phyloP scores from a whole-genome alignment of 257 asterid species.

The Schizonepeta tenuifolia region DNA sequence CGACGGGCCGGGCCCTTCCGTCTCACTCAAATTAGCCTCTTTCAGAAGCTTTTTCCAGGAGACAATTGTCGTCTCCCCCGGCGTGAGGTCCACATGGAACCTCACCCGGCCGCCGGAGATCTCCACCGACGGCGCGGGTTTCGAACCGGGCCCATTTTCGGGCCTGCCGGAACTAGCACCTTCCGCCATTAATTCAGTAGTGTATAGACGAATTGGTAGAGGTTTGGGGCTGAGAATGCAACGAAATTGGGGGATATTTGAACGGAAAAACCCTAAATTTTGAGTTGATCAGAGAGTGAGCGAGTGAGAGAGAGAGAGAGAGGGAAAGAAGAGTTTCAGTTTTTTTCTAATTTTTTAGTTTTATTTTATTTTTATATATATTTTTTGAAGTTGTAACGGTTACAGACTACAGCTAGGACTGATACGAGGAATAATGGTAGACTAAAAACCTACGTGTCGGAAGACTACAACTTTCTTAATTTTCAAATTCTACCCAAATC shows the following conservation, averaged over 20 bases:
- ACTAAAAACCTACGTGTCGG: conserved; percentile 24
- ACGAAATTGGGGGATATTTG: conserved; percentile 22
- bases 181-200: conserved; percentile 40
- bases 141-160: conserved; percentile 42
- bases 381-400: conserved; percentile 26
- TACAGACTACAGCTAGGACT: conserved; percentile 9
- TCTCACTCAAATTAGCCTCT: conserved; percentile 51
- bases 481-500: background rate
- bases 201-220: conserved; percentile 13
- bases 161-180: conserved; percentile 40
- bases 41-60: conserved; percentile 90
- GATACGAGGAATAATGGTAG: conserved; percentile 33
- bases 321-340: conserved; percentile 26
- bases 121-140: conserved; percentile 50
- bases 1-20: conserved; percentile 39
- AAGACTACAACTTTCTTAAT: background rate
- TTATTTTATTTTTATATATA: background rate
- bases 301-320: conserved; percentile 1
- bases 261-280: conserved; percentile 37
- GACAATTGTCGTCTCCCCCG: conserved; percentile 88
- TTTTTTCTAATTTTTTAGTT: background rate
- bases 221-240: conserved; percentile 13
- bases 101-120: conserved; percentile 63
- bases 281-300: conserved; percentile 36
- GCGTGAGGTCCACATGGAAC: conserved; percentile 69